Evolutionary conservation across 2,329 filamentous ascomycete species (phyloP).

Genomic region (Colletotrichum orbiculare): DNA sequence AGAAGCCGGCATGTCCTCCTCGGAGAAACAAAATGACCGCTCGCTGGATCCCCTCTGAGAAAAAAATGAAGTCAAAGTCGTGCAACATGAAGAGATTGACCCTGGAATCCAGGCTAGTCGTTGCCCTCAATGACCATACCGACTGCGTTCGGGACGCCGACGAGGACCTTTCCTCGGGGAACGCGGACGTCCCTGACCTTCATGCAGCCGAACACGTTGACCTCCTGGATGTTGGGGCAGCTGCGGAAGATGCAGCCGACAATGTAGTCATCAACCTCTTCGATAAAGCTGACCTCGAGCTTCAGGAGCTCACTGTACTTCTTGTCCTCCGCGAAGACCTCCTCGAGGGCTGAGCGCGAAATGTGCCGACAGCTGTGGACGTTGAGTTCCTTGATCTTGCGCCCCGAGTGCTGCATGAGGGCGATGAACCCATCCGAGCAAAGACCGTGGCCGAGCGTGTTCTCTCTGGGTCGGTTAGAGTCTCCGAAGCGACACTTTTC

Average conservation of each 20-base stretch:
- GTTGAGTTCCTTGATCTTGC: conserved; percentile 73
- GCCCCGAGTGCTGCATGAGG: conserved; percentile 85
- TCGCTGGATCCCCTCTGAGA: too few species aligned
- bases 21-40: too few species aligned
- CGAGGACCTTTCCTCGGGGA: conserved; percentile 65
- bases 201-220: conserved; percentile 75
- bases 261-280: conserved; percentile 72
- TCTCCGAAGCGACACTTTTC: conserved; percentile 83
- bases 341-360: conserved; percentile 74
- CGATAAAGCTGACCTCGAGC: conserved; percentile 83
- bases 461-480: conserved; percentile 73
- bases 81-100: too few species aligned
- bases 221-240: conserved; percentile 69
- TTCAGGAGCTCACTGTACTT: conserved; percentile 75
- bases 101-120: not conserved
- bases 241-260: conserved; percentile 71
- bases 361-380: conserved; percentile 90
- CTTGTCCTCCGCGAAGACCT: conserved; percentile 73
- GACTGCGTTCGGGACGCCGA: conserved; percentile 68
- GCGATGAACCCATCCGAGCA: conserved; percentile 81
- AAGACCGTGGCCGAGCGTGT: conserved; percentile 75
- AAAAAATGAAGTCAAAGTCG: too few species aligned
- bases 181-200: conserved; percentile 65
- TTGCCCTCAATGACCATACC: conserved; percentile 69
- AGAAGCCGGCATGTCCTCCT: too few species aligned